phyloP scores from a whole-genome alignment of 2,329 filamentous ascomycete species.

The Aureobasidium sp. region DNA sequence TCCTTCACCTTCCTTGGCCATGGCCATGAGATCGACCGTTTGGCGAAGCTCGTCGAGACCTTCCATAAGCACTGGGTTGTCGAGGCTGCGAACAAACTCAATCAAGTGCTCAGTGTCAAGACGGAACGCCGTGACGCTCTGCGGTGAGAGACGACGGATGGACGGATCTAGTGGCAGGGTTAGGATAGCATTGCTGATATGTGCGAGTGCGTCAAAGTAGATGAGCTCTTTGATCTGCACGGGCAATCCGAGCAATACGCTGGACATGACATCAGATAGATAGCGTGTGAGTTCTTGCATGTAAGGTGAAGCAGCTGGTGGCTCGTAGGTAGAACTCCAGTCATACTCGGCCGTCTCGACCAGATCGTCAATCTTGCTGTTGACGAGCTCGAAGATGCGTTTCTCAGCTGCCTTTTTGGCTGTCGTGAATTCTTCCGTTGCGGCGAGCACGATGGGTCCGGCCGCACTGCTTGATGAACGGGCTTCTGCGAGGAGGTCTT shows the following conservation, averaged over 20 bases:
- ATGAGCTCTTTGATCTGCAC: conserved; percentile 98
- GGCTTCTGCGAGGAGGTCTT: conserved; percentile 85
- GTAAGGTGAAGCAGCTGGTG: conserved; percentile 86
- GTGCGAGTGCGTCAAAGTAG: conserved; percentile 95
- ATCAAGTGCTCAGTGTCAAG: conserved; percentile 87
- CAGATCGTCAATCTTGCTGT: conserved; percentile 98
- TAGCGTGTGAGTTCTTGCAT: conserved; percentile 97
- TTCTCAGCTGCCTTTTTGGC: conserved; percentile 98
- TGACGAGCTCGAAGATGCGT: conserved; percentile 98
- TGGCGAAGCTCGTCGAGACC: conserved; percentile 95
- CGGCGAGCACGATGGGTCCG: conserved; percentile 80
- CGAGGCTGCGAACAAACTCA: conserved; percentile 84
- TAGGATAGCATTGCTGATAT: conserved; percentile 72
- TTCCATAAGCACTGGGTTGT: conserved; percentile 84
- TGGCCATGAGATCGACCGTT: conserved; percentile 86
- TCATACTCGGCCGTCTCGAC: conserved; percentile 98
- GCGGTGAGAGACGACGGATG: conserved; percentile 88
- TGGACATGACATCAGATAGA: conserved; percentile 96
- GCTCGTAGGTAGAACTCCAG: conserved; percentile 73
- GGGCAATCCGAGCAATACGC: conserved; percentile 91
- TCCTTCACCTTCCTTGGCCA: conserved; percentile 70
- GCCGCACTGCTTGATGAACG: conserved; percentile 85
- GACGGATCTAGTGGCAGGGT: conserved; percentile 78
- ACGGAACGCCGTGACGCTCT: conserved; percentile 83
- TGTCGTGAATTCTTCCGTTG: conserved; percentile 86